phyloP scores from a whole-genome alignment of 164 flowering plant species.

The Magnolia kwangsiensis region DNA sequence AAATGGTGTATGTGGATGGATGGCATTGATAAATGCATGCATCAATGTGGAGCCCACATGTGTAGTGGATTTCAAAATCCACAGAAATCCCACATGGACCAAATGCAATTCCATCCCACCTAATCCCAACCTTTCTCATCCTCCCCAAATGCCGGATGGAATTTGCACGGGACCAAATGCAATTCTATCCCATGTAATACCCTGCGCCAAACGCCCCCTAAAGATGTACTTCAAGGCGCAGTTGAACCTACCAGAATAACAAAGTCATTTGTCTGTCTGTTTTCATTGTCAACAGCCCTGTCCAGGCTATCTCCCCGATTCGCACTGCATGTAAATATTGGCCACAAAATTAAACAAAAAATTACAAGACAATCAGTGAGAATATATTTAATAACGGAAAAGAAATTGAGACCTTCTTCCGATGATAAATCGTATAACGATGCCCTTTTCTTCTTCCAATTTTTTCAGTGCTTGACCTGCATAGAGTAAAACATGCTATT shows the following conservation, averaged over 20 bases:
- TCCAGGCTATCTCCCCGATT: constrained; percentile 76
- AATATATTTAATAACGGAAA: neutral
- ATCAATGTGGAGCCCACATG: too few relatives aligned
- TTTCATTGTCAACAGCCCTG: constrained; percentile 65
- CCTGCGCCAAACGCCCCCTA: neutral
- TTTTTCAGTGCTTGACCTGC: constrained; percentile 69
- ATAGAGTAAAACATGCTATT: constrained; percentile 2
- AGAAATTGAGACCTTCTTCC: constrained; percentile 70
- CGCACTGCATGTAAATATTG: constrained; percentile 50
- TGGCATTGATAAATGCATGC: too few relatives aligned
- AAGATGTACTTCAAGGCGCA: neutral
- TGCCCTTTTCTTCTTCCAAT: constrained; percentile 72
- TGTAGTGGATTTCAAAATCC: too few relatives aligned
- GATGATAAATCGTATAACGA: constrained; percentile 74
- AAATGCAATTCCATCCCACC: too few relatives aligned
- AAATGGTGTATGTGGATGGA: too few relatives aligned
- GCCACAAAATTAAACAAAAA: constrained; percentile 4
- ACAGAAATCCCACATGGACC: too few relatives aligned
- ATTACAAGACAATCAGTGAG: neutral
- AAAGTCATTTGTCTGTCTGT: constrained; percentile 65
- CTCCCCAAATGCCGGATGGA: too few relatives aligned
- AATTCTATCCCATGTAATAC: too few relatives aligned
- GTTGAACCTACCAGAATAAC: constrained; percentile 64
- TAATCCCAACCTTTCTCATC: too few relatives aligned
- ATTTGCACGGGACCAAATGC: too few relatives aligned